phyloP scores from a whole-genome alignment of 2,329 filamentous ascomycete genomes.

The Shiraia bambusicola region DNA sequence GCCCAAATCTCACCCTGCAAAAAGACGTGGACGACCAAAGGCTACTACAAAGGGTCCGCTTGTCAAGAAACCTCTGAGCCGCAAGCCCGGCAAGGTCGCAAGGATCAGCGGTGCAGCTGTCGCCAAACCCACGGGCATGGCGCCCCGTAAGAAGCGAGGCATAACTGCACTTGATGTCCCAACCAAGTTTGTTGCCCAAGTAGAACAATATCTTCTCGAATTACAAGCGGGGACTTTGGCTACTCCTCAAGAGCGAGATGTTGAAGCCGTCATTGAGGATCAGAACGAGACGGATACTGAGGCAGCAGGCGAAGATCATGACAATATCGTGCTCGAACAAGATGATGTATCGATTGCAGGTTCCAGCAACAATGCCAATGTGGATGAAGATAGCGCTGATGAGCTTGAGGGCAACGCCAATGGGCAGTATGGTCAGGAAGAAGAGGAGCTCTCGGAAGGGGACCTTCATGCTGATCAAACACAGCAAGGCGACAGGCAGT shows the following conservation, averaged over 20 bases:
- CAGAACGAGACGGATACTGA: conserved; percentile 5
- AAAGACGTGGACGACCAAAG: conserved; percentile 20
- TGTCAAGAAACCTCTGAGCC: conserved; percentile 14
- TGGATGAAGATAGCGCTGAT: too few relatives aligned
- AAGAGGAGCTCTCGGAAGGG: too few relatives aligned
- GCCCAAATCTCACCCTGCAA: conserved; percentile 10
- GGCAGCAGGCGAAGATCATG: neutral
- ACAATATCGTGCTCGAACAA: neutral
- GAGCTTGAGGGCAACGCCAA: too few relatives aligned
- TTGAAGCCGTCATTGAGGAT: conserved; percentile 8
- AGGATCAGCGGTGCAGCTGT: conserved; percentile 4
- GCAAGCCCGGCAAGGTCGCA: conserved; percentile 11
- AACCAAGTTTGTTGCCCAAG: conserved; percentile 23
- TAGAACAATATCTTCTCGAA: conserved; percentile 15
- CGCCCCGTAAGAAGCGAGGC: conserved; percentile 32
- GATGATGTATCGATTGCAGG: neutral
- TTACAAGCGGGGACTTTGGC: conserved; percentile 11
- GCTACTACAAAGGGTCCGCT: conserved; percentile 4
- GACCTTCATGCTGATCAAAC: too few relatives aligned
- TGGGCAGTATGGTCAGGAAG: too few relatives aligned
- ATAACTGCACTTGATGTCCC: conserved; percentile 30
- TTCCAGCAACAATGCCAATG: too few relatives aligned
- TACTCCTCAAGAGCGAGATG: conserved; percentile 7
- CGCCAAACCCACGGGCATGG: conserved; percentile 8
- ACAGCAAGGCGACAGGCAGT: too few relatives aligned